phyloP scores from a whole-genome alignment of 148 eudicot species.

The Beta vulgaris region DNA sequence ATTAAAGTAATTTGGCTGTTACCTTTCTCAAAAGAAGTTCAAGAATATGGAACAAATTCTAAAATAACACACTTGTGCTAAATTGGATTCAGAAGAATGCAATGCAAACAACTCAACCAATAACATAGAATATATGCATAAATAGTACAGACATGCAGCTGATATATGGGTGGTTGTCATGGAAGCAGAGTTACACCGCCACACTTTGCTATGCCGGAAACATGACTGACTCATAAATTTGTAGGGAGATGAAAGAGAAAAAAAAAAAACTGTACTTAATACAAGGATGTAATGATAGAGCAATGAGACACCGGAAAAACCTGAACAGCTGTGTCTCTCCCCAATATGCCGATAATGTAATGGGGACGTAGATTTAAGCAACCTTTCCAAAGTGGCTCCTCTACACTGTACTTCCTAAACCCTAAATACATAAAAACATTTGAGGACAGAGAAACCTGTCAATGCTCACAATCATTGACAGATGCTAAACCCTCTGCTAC shows the following conservation, averaged over 20 bases:
- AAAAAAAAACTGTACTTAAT: constrained; percentile 18
- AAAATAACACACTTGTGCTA: not conserved
- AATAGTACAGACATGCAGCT: constrained; percentile 5
- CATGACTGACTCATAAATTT: constrained; percentile 26
- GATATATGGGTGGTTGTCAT: not conserved
- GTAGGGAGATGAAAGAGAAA: not conserved
- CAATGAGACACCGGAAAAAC: constrained; percentile 13
- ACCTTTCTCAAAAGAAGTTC: too few relatives aligned
- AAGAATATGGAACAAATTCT: too few relatives aligned
- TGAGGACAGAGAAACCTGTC: constrained; percentile 7
- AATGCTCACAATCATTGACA: constrained; percentile 9
- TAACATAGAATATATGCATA: constrained; percentile 17
- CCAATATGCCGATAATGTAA: constrained; percentile 20
- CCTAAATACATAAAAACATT: constrained; percentile 30
- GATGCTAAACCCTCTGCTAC: constrained; percentile 10
- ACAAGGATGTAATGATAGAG: constrained; percentile 14
- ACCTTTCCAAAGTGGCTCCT: constrained; percentile 23
- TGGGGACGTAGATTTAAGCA: constrained; percentile 12
- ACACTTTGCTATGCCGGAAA: constrained; percentile 2
- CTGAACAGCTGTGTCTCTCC: constrained; percentile 12
- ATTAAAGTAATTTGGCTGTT: too few relatives aligned
- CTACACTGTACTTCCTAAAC: constrained; percentile 29
- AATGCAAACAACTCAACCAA: constrained; percentile 1
- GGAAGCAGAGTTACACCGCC: not conserved
- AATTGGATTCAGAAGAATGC: not conserved